Conservation (phyloP, 2,329 filamentous ascomycete species). For the Pezicula neosporulosa region DNA sequence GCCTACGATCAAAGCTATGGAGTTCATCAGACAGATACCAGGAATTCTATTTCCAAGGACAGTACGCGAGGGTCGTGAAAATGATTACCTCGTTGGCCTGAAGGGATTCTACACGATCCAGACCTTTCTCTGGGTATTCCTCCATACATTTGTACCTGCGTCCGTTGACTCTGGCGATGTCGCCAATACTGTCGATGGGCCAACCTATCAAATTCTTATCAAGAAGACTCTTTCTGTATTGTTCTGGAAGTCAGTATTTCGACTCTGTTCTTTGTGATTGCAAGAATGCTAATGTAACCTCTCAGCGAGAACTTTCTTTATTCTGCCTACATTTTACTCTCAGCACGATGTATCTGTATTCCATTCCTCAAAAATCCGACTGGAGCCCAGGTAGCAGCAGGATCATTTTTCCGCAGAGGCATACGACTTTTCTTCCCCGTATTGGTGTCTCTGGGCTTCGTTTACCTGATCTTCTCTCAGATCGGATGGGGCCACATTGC, state of each 20-base stretch:
- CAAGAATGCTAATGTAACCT: too few relatives aligned
- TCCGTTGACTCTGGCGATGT: constrained; percentile 27
- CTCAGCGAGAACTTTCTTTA: constrained; percentile 35
- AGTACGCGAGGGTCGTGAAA: constrained; percentile 5
- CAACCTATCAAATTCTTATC: constrained; percentile 35
- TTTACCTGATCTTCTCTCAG: constrained; percentile 31
- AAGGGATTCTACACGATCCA: constrained; percentile 39
- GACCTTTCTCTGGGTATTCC: constrained; percentile 41
- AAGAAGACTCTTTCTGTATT: constrained; percentile 41
- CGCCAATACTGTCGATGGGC: constrained; percentile 31
- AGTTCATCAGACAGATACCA: too few relatives aligned
- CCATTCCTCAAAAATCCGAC: constrained; percentile 36
- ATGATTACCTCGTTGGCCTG: constrained; percentile 36
- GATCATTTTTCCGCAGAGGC: constrained; percentile 37
- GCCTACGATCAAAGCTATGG: too few relatives aligned
- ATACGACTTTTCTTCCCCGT: constrained; percentile 39
- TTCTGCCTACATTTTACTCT: constrained; percentile 41
- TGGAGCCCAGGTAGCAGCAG: constrained; percentile 32
- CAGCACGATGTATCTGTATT: constrained; percentile 36
- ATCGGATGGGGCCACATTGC: constrained; percentile 31
- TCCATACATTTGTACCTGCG: constrained; percentile 39
- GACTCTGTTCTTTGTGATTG: too few relatives aligned
- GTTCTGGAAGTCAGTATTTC: constrained; percentile 33
- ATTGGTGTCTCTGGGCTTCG: constrained; percentile 35
- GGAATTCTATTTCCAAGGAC: not conserved